A percentile compares a stretch with the other conserved stretches of the same genome.
These are phyloP conservation scores for Phytopythium ostracodes DNA, from an alignment of 352 stramenopile genomes.

Conservation along the genomic window DNA sequence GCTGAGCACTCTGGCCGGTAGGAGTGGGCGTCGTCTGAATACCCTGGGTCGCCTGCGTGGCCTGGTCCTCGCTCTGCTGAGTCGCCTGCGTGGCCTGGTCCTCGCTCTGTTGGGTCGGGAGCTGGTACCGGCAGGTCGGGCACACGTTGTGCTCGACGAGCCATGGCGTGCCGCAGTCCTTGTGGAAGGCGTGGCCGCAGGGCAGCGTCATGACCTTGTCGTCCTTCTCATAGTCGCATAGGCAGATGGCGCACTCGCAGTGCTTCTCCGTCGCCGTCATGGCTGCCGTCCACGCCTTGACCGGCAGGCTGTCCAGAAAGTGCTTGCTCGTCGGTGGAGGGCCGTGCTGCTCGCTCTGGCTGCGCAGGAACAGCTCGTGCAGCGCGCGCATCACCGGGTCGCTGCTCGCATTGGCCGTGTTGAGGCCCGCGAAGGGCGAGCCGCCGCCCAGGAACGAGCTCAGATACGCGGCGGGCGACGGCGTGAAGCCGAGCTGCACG, in stretches of 20 bases:
- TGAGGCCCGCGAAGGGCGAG: slow-evolving; percentile 15
- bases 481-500: slow-evolving; percentile 40
- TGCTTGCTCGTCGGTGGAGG: slow-evolving; percentile 63
- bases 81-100: slow-evolving; percentile 19
- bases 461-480: slow-evolving; percentile 32
- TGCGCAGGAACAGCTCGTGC: slow-evolving; percentile 65
- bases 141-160: slow-evolving; percentile 77
- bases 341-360: slow-evolving; percentile 53
- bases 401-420: slow-evolving; percentile 8
- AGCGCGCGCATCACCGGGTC: slow-evolving; percentile 38
- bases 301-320: slow-evolving; percentile 61
- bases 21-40: neutral
- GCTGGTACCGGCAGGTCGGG: slow-evolving; percentile 62
- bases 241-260: slow-evolving; percentile 72
- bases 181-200: slow-evolving; percentile 76
- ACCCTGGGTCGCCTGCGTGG: slow-evolving; percentile 7
- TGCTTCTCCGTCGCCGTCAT: slow-evolving; percentile 43
- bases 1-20: neutral
- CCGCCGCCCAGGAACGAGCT: slow-evolving; percentile 33
- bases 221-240: slow-evolving; percentile 67
- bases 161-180: slow-evolving; percentile 72
- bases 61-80: slow-evolving; percentile 17
- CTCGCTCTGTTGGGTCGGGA: slow-evolving; percentile 42
- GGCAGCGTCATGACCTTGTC: slow-evolving; percentile 64
- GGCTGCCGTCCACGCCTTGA: slow-evolving; percentile 48